Base-by-base conservation (phyloP, 2,329 filamentous ascomycete species). In the Sporothrix pseudoabietina region DNA sequence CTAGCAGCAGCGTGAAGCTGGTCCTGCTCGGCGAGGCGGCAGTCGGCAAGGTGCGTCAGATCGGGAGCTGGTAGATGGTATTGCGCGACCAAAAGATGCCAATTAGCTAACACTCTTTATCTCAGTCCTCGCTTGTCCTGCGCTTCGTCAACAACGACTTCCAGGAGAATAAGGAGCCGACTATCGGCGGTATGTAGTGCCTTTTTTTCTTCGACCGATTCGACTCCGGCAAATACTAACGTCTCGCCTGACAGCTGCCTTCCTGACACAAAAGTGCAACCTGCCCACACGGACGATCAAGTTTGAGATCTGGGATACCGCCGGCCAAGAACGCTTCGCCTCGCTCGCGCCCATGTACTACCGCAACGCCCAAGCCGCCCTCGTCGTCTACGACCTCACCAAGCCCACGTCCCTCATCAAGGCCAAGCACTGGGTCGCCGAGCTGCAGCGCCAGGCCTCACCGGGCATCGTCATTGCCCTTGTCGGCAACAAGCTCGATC, bases 91-190 rank as follows among this genome's bases (percentile, higher is more conserved):
- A 7, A 16, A 30, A 30, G 19, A 14, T 2, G 54, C 32, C 19
- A 8, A 12, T 16, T 26, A 16, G 39, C 61, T 59, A 30, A 54
- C 39, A 6, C 22, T 39, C 14, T 26, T 19, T n/a, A 47, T 41
- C 71, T 73, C 32, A 97, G 96, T 98, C 96, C 69, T 99, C 96
- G 63, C 90, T 99, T 74, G 96, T 99, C 76, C 88, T 99, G 81
- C 94, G 96, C 80, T 99, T 99, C 84, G 96, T 99, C 81, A 98
- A 98, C 88, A 96, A 99, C 85, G 95, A 98, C 84, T 99, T 99
- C 80, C 96, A 99, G 86, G 96, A 98, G 85, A 98, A 98, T 85
- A 98, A 98, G 87, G 96, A 99, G 83, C 96, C 96, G 75, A 99
- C 96, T 77, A 99, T 99, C 84, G 96, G 96, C 87, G 94, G 94